Evolutionary conservation across 192 early-diverging fungal species (phyloP), one percentile per base, ranked within the genome.

Genomic region (Anaeromyces robustus): DNA sequence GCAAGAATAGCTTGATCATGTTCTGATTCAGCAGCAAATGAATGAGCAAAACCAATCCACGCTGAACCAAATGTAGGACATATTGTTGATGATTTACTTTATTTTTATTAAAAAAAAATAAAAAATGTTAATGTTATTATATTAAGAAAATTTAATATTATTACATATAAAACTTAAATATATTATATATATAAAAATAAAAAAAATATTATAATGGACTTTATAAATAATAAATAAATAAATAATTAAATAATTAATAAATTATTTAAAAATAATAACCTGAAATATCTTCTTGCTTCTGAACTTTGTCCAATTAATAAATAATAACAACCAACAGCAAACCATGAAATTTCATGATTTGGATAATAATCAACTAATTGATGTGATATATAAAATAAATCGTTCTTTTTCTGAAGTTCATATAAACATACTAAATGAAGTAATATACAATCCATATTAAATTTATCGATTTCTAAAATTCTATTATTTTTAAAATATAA

Each of bases 21-120:
- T 18, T 94, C 92, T 0, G 89, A 89, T 81, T 94, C 94, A 16
- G 86, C 82, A 13, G 92, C 88, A 83, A 94, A 93, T n/a, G 93
- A 86, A 83, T 95, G 94, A 12, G 89, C 95, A 81, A 92, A 92
- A 18, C 92, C 94, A 29, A 96, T 83, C 95, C 95, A 96, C 29
- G 90, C 93, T 12, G 89, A 86, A 0, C 87, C 91, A 86, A 88
- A 93, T 43, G 84, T 83, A 17, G 84, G 81, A 82, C 95, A 91
- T 37, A 94, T 87, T 2, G 82, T 82, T 12, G 89, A 85, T 1
- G 92, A 84, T 83, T 93, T 92, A 79, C 86, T 88, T 26, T 68
- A 22, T 52, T 52, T 16, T 52, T 52, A n/a, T n/a, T n/a, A n/a
- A n/a, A n/a, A n/a, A n/a, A n/a, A n/a, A n/a, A n/a, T n/a, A n/a